A percentile compares a stretch with the other conserved stretches of the same genome.
These are phyloP conservation scores for Suhomyces bolitotheri DNA, from an alignment of 1,139 yeast species.

Conservation along the genomic window DNA sequence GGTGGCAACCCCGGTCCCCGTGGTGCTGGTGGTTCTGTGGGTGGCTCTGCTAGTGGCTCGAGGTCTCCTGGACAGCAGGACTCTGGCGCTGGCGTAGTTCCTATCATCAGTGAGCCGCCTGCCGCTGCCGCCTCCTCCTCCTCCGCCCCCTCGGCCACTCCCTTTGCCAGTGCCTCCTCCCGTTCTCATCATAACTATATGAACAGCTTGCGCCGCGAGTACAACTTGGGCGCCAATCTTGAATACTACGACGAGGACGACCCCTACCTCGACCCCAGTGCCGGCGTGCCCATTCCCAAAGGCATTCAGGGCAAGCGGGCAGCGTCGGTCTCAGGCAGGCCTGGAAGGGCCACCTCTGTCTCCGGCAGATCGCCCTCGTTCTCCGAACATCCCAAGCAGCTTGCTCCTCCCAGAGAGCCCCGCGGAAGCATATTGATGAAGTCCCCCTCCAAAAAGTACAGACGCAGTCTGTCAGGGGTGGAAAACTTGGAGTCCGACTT, in stretches of 20 bases:
- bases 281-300: conserved; percentile 18
- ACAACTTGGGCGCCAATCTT: conserved; percentile 24
- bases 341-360: conserved; percentile 22
- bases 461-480: conserved; percentile 19
- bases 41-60: background rate
- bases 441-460: conserved; percentile 13
- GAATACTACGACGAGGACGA: conserved; percentile 23
- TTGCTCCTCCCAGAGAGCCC: conserved; percentile 13
- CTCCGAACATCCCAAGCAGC: conserved; percentile 18
- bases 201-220: conserved; percentile 22
- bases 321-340: conserved; percentile 16
- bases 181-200: conserved; percentile 9
- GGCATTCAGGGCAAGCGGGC: conserved; percentile 17
- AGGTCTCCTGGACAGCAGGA: background rate
- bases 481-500: conserved; percentile 23
- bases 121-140: background rate
- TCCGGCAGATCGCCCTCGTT: conserved; percentile 37
- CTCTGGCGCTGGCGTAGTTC: background rate
- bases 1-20: conserved; percentile 33
- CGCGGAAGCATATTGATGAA: conserved; percentile 9
- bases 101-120: too few relatives aligned
- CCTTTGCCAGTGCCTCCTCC: background rate
- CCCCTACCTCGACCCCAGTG: conserved; percentile 20
- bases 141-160: background rate
- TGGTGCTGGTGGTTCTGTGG: too few relatives aligned